Conservation (phyloP, 2,329 filamentous ascomycete species). For the Beauveria pseudobassiana region DNA sequence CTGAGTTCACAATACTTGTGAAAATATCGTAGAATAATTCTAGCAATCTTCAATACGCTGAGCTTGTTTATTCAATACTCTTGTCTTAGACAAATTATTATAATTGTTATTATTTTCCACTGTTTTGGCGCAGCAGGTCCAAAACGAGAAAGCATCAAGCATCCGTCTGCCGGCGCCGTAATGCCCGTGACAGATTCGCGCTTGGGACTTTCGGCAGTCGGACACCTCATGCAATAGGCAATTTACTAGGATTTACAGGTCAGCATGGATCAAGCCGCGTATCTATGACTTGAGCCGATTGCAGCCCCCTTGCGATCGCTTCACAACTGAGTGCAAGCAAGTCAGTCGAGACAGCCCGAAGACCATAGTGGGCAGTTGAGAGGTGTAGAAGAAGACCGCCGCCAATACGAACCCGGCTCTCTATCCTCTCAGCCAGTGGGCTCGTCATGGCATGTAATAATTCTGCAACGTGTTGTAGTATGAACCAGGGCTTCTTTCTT, state of each 20-base stretch:
- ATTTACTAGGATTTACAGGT: too few relatives aligned
- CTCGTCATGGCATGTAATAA: not conserved
- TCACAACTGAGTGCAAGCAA: constrained; percentile 24
- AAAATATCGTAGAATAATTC: not conserved
- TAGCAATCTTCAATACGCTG: not conserved
- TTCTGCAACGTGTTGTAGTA: not conserved
- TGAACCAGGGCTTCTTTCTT: not conserved
- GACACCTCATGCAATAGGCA: not conserved
- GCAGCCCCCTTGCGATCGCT: too few relatives aligned
- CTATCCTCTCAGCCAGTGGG: not conserved
- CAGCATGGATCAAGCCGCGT: constrained; percentile 24
- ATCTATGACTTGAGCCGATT: constrained; percentile 42
- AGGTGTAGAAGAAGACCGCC: not conserved
- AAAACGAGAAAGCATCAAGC: not conserved
- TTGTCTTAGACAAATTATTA: not conserved
- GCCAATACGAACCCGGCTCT: not conserved
- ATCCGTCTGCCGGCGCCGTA: not conserved
- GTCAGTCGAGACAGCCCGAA: constrained; percentile 37
- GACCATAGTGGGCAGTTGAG: constrained; percentile 19
- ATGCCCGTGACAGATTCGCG: not conserved
- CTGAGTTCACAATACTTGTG: not conserved
- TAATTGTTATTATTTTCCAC: not conserved
- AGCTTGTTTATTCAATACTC: not conserved
- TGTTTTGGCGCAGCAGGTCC: not conserved
- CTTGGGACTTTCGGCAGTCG: not conserved